Evolutionary conservation across 164 flowering plant genomes (phyloP), one percentile per base, ranked within the genome.

Genomic region (Magnolia officinalis): DNA sequence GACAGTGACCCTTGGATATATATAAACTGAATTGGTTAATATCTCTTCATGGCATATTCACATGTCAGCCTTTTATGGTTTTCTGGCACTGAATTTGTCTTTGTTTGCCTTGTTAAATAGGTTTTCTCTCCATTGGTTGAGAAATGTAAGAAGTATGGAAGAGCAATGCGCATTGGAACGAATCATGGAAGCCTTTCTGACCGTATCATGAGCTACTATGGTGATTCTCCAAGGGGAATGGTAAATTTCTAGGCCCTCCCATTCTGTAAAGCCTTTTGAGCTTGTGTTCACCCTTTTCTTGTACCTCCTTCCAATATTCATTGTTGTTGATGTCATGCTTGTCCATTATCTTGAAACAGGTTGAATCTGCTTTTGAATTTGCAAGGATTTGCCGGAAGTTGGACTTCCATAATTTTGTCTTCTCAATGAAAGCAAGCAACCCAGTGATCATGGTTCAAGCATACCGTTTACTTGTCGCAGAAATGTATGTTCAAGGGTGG

Each of bases 341-440:
- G 63, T 20, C 52, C 67, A 19, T 63, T 16, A 50, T 50, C 19
- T n/a, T 77, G 73, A 73, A 81, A 80, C 90, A 95, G 98, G 99
- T 95, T 83, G 99, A 95, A 85, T 95, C 98, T 81, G 99, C 98
- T 24, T 95, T 95, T 81, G 99, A 95, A 83, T 95, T 93, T 85
- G 98, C 99, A 67, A 88, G 98, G 83, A 93, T 95, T 75, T 95
- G 98, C 83, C 84, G 91, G 82, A 93, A 95, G 84, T 81, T 92
- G 85, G 98, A 95, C 80, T 95, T 55, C 84, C 99, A 93, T 76
- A 95, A 93, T 78, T 95, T 95, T 82, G 93, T 95, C 37, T 95
- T 95, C 77, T 95, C 99, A 67, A 95, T 95, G 99, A 95, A 95
- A 87, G 99, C 99, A 81, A 95, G 99, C 89, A 95, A 95, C 76